Conservation (phyloP, 2,329 filamentous ascomycete species). For the Pseudocercospora crystallina region DNA sequence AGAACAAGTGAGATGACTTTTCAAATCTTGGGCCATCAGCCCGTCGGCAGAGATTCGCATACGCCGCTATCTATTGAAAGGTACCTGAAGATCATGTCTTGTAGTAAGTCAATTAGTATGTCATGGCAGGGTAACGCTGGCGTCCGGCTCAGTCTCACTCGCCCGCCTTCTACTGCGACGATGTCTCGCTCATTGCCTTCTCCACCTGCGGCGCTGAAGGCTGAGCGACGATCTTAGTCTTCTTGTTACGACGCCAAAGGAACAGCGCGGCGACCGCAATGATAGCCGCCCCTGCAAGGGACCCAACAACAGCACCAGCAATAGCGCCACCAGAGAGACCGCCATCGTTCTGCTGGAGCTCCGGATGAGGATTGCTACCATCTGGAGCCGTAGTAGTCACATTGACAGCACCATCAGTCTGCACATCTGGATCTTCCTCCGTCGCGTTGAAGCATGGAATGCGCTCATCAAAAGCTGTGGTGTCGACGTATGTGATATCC, state of each 20-base stretch:
- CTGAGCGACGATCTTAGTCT: slow-evolving; percentile 1
- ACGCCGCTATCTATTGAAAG: too few species aligned
- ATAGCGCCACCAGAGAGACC: slow-evolving; percentile 44
- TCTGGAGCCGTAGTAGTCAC: slow-evolving; percentile 27
- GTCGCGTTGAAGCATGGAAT: slow-evolving; percentile 52
- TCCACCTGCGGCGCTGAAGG: slow-evolving; percentile 8
- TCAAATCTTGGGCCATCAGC: too few species aligned
- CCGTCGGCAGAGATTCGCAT: too few species aligned
- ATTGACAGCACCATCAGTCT: slow-evolving; percentile 24
- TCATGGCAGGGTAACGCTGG: too few species aligned
- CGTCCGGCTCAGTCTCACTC: too few species aligned
- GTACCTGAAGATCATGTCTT: too few species aligned
- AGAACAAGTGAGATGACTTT: neutral
- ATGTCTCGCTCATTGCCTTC: slow-evolving; percentile 7
- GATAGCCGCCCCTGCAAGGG: slow-evolving; percentile 14
- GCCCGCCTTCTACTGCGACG: neutral
- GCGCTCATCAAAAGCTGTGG: slow-evolving; percentile 41
- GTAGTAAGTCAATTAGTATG: too few species aligned
- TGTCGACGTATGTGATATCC: slow-evolving; percentile 46
- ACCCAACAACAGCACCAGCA: slow-evolving; percentile 43
- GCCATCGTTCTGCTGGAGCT: slow-evolving; percentile 1
- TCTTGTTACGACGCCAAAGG: slow-evolving; percentile 13
- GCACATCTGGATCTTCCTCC: slow-evolving; percentile 35
- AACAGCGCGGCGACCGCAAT: slow-evolving; percentile 27
- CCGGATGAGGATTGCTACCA: slow-evolving; percentile 10